Evolutionary conservation across 1,284 basidiomycete genomes (phyloP).

Genomic region (Thecaphora frezii): DNA sequence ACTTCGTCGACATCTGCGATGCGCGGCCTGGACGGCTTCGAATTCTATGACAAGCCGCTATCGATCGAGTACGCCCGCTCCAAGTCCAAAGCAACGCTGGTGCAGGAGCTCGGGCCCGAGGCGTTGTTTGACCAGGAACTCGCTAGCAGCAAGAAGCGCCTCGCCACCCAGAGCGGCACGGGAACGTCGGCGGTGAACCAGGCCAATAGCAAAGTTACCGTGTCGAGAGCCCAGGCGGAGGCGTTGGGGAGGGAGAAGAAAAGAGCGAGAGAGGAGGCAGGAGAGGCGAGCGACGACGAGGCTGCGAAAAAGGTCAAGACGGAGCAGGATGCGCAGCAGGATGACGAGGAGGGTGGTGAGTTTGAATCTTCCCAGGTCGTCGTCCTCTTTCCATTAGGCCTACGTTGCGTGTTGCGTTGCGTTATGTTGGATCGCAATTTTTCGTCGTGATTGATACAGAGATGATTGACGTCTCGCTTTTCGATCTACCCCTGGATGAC

Average conservation of each 20-base stretch:
- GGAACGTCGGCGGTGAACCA: constrained; percentile 4
- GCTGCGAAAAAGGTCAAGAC: constrained; percentile 26
- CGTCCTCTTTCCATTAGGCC: neutral
- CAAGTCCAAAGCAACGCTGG: constrained; percentile 75
- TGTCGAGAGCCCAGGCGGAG: constrained; percentile 62
- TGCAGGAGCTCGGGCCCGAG: constrained; percentile 38
- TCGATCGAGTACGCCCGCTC: constrained; percentile 79
- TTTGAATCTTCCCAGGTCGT: neutral
- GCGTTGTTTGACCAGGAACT: constrained; percentile 39
- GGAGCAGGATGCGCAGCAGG: constrained; percentile 6
- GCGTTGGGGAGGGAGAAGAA: constrained; percentile 69
- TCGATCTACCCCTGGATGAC: no score
- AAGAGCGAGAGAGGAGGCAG: constrained; percentile 66
- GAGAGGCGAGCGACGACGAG: constrained; percentile 33
- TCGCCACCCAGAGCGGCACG: constrained; percentile 22
- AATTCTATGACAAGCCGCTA: constrained; percentile 88
- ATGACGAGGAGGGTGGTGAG: constrained; percentile 63
- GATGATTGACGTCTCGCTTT: no score
- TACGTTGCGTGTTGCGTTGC: no score
- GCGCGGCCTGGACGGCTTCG: constrained; percentile 83
- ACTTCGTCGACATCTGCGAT: constrained; percentile 84
- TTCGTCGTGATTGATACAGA: no score
- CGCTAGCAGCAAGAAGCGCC: constrained; percentile 8
- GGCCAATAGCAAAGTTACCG: constrained; percentile 50
- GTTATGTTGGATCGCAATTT: no score